Evolutionary conservation across 352 stramenopile genomes (phyloP), one percentile per base, ranked within the genome.

Genomic region (Phytophthora sojae): DNA sequence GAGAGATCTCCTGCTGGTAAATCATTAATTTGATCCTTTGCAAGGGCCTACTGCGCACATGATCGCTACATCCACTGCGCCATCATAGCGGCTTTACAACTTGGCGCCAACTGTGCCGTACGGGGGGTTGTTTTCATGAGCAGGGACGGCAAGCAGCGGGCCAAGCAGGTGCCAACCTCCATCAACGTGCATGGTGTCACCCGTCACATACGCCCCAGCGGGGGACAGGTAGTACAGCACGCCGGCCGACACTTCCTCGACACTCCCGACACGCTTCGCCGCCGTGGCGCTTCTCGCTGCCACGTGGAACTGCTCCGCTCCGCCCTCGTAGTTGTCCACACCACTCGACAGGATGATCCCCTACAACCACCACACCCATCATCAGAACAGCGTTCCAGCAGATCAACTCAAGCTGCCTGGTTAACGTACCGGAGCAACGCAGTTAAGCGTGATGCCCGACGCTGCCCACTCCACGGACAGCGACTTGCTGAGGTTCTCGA

Each of bases 401-500:
- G 15, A 21, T 15, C 39, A 47, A 17, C 39, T 9, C 14, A 7
- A 19, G 7, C 14, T 47, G 4, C 2, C 6, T 21, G 15, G 2
- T 50, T 19, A 19, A 71, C 81, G 45, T 76, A 93, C 85, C 7
- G 95, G 94, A 62, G 94, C 85, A n/a, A 99, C 94, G 54, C 92
- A 97, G 75, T 99, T 99, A 51, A 98, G 77, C 53, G 94, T 86
- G 17, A 99, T 97, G 29, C 88, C 90, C 35, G 81, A 95, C 32
- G 90, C 82, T 17, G 97, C 96, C 96, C 96, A 99, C 76, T 99
- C 96, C 32, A 97, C 85, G 30, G 90, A 94, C 11, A 99, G 83
- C 37, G 94, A 98, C 72, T 98, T 98, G 59, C 80, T 95, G 64
- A 99, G 88, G 76, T 98, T 99, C 72, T 98, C 88, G 15, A 99